Evolutionary conservation across 768 basidiomycete species (phyloP).

Genomic region (Leucosporidium scottii): DNA sequence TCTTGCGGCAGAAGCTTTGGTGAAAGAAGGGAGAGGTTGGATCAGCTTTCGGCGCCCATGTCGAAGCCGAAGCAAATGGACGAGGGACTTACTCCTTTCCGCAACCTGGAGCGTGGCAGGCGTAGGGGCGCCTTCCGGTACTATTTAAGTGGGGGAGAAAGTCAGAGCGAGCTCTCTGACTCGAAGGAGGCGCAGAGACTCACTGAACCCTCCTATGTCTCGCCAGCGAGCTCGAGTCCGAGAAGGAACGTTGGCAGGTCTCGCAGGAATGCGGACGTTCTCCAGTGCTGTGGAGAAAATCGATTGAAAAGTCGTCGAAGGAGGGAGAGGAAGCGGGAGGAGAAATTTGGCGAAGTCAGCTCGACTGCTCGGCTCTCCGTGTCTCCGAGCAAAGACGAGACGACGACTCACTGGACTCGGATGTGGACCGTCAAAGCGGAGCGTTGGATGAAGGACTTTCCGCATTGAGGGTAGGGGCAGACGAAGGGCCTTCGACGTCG

Average conservation of each 20-base stretch:
- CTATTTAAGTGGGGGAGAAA: slow-evolving; percentile 30
- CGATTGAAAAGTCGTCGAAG: background rate
- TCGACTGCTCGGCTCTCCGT: background rate
- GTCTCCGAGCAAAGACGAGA: background rate
- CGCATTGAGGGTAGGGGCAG: slow-evolving; percentile 31
- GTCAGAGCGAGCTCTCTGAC: background rate
- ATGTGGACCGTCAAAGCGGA: slow-evolving; percentile 81
- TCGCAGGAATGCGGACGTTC: slow-evolving; percentile 43
- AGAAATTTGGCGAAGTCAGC: background rate
- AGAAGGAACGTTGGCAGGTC: slow-evolving; percentile 42
- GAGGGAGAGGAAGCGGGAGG: background rate
- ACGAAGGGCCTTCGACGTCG: slow-evolving; percentile 39
- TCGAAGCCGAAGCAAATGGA: background rate
- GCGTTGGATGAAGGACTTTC: slow-evolving; percentile 51
- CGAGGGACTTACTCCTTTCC: slow-evolving; percentile 35
- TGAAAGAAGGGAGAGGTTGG: too few species aligned
- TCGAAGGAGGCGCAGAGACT: background rate
- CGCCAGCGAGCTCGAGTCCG: slow-evolving; percentile 44
- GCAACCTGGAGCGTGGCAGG: slow-evolving; percentile 39
- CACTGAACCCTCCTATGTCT: slow-evolving; percentile 39
- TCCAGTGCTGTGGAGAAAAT: slow-evolving; percentile 38
- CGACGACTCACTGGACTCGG: slow-evolving; percentile 60
- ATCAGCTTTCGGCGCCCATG: background rate
- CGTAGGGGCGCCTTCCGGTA: slow-evolving; percentile 43
- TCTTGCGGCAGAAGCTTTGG: slow-evolving; percentile 43